Conservation (phyloP, 805 yeast species). For the Pichia membranifaciens region DNA sequence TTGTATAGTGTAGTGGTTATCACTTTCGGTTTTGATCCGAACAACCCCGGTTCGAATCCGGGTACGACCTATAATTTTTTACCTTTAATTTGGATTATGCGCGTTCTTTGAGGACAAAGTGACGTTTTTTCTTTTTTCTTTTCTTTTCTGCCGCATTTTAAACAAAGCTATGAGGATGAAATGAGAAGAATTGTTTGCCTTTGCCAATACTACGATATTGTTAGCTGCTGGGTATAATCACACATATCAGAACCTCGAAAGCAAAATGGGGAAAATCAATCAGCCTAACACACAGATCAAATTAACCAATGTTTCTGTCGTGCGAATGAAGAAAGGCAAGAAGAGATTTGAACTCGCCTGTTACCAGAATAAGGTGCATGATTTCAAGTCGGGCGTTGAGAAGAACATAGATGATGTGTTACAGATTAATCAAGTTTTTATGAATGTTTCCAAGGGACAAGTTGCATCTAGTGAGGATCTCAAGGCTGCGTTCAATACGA, state of each 20-base stretch:
- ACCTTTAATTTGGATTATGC: too few species aligned
- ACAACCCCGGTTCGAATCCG: constrained; percentile 84
- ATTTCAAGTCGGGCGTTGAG: constrained; percentile 83
- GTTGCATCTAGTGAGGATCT: constrained; percentile 87
- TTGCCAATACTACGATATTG: too few species aligned
- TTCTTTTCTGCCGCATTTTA: background rate
- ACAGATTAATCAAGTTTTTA: constrained; percentile 91
- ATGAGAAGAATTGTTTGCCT: too few species aligned
- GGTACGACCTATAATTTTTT: constrained; percentile 53
- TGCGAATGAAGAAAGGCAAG: constrained; percentile 84
- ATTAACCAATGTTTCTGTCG: constrained; percentile 90
- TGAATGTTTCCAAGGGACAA: constrained; percentile 90
- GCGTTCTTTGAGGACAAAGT: too few species aligned
- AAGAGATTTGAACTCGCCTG: constrained; percentile 94
- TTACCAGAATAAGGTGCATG: constrained; percentile 95
- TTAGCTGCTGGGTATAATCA: too few species aligned
- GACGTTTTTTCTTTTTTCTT: too few species aligned
- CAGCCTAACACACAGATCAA: constrained; percentile 89
- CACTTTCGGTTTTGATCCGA: constrained; percentile 78
- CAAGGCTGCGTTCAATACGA: constrained; percentile 63
- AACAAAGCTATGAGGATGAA: too few species aligned
- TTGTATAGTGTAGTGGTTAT: constrained; percentile 73
- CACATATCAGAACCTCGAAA: too few species aligned
- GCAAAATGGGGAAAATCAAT: constrained; percentile 45
- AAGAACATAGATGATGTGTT: constrained; percentile 93